Percentiles rank a stretch among this genome's conserved stretches.
These are phyloP conservation scores for Trichoderma cornu-damae DNA, from an alignment of 2,329 filamentous ascomycete species.

Conservation along the genomic window DNA sequence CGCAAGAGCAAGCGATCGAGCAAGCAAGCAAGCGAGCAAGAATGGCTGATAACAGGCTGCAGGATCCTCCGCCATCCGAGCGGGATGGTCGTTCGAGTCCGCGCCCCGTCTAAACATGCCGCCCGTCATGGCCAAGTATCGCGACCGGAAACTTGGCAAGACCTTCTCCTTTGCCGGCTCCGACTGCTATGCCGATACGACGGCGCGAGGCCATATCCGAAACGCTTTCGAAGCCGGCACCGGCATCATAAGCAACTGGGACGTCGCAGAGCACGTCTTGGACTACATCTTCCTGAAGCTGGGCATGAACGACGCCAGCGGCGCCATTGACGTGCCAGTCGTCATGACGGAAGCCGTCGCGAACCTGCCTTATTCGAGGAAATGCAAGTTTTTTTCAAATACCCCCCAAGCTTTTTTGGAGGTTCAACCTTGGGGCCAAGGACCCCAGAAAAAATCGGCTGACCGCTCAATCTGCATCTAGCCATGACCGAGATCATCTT, in stretches of 20 bases:
- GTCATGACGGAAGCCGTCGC: conserved; percentile 95
- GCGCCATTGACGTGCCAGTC: conserved; percentile 75
- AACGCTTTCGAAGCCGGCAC: conserved; percentile 87
- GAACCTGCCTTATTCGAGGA: conserved; percentile 81
- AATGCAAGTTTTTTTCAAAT: conserved; percentile 63
- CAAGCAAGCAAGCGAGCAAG: too few species aligned
- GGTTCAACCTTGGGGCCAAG: too few species aligned
- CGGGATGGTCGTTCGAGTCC: conserved; percentile 91
- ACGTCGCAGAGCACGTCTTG: conserved; percentile 89
- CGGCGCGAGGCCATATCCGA: conserved; percentile 82
- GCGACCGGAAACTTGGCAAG: conserved; percentile 87
- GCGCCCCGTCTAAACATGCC: conserved; percentile 75
- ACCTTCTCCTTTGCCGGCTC: conserved; percentile 88
- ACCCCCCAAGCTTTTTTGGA: too few species aligned
- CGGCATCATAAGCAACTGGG: conserved; percentile 94
- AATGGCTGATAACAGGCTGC: conserved; percentile 21
- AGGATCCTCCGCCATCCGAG: conserved; percentile 86
- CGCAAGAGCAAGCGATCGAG: not conserved
- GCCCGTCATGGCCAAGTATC: conserved; percentile 90
- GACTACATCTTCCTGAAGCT: conserved; percentile 95
- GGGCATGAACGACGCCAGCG: conserved; percentile 71
- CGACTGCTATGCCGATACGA: conserved; percentile 93
- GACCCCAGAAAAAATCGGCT: not conserved
- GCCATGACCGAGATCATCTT: conserved; percentile 98
- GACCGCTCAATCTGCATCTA: conserved; percentile 34